A percentile compares a stretch with the other conserved stretches of the same genome.
Evolutionary conservation across 345 rosid species (phyloP).

Genomic region (Aquilaria sinensis): DNA sequence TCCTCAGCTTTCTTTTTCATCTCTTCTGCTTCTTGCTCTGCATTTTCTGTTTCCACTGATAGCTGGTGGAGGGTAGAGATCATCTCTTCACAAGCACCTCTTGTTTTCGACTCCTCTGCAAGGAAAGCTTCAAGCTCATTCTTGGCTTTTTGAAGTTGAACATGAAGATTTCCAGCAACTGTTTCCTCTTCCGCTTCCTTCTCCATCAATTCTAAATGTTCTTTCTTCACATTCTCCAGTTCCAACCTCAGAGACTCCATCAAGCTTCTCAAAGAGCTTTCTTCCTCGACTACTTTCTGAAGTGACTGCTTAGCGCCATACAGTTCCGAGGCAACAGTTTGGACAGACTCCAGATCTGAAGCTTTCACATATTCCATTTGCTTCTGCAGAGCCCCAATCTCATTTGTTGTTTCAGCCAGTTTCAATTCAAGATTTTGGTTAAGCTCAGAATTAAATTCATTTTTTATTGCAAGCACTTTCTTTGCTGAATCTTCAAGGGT

Average conservation of each 20-base stretch:
- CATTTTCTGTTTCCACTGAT: conserved; percentile 61
- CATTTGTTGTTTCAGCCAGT: conserved; percentile 49
- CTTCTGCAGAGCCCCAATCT: conserved; percentile 54
- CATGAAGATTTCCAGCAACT: conserved; percentile 72
- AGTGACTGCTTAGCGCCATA: conserved; percentile 82
- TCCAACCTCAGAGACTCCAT: conserved; percentile 69
- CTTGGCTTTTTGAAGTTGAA: conserved; percentile 66
- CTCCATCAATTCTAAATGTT: conserved; percentile 60
- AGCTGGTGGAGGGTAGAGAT: conserved; percentile 66
- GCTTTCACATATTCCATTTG: conserved; percentile 72
- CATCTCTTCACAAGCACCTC: conserved; percentile 77
- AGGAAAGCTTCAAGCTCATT: conserved; percentile 69
- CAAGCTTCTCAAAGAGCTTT: conserved; percentile 49
- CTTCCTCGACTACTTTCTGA: conserved; percentile 69
- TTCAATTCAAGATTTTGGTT: conserved; percentile 53
- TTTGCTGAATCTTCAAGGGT: conserved; percentile 58
- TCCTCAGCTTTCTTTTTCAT: conserved; percentile 64
- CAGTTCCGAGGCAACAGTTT: conserved; percentile 56
- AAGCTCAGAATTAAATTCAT: conserved; percentile 67
- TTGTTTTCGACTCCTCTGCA: conserved; percentile 54
- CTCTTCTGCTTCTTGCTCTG: conserved; percentile 62
- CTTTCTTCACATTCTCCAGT: conserved; percentile 66
- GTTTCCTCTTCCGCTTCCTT: conserved; percentile 86
- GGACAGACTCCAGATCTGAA: conserved; percentile 71
- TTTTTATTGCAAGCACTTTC: conserved; percentile 47